Evolutionary conservation across 164 flowering plant species (phyloP).

Genomic region (Piper betle): DNA sequence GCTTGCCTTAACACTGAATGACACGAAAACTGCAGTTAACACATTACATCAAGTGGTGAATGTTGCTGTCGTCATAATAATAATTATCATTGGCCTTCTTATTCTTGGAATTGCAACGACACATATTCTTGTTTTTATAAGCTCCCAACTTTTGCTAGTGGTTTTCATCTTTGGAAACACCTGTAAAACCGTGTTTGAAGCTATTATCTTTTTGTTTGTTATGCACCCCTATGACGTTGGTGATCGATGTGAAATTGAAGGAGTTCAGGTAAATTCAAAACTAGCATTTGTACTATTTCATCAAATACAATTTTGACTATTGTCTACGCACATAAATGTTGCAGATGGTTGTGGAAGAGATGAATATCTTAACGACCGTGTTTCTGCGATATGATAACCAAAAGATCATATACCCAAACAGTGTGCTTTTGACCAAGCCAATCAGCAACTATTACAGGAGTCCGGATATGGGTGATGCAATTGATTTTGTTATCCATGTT

Average conservation of each 20-base stretch:
- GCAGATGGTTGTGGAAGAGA: constrained; percentile 66
- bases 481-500: constrained; percentile 48
- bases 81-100: constrained; percentile 35
- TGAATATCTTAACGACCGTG: constrained; percentile 59
- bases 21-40: constrained; percentile 63
- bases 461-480: constrained; percentile 44
- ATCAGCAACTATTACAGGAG: constrained; percentile 49
- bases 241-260: constrained; percentile 53
- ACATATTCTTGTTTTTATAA: constrained; percentile 34
- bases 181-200: constrained; percentile 49
- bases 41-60: constrained; percentile 45
- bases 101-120: constrained; percentile 39
- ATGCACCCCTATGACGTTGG: constrained; percentile 68
- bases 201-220: constrained; percentile 48
- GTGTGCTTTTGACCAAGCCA: constrained; percentile 34
- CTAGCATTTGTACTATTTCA: too few relatives aligned
- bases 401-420: constrained; percentile 52
- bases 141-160: constrained; percentile 48
- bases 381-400: constrained; percentile 46
- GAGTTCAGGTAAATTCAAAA: constrained; percentile 32
- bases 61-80: constrained; percentile 22
- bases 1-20: constrained; percentile 51
- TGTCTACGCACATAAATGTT: background rate
- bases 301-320: too few relatives aligned
- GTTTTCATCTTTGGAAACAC: constrained; percentile 55